Evolutionary conservation across 1,284 basidiomycete genomes (phyloP), one percentile per base, ranked within the genome.

Genomic region (Pseudozyma hubeiensis): DNA sequence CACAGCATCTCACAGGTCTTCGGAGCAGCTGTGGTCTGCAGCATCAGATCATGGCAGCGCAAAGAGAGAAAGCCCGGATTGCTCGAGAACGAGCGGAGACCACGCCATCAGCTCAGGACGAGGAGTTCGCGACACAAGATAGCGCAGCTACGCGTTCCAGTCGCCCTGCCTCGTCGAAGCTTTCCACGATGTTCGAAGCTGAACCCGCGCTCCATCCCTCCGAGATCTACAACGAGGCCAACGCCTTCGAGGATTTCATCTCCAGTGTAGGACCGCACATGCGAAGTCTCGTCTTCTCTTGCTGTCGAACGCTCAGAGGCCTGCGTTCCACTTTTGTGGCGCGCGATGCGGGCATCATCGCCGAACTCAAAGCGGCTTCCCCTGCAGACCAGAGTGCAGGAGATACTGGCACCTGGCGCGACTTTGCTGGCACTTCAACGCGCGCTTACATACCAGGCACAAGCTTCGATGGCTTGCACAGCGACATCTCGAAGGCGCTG

Each of bases 231-330:
- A 17, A n/a, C 2, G 52, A 59, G 4, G 39, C 66, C 16, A 57
- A 57, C 16, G 72, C 75, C 1, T 82, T 81, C 41, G 68, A 78
- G 19, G 68, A 69, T 33, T 82, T 78, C 40, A 67, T 81, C 34
- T 61, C 72, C 16, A 74, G 66, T 41, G 60, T 82, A 30, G 80
- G 79, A 6, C 80, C 80, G n/a, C 80, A 82, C 53, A 81, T 82
- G 79, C 68, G 79, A 39, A 81, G 79, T 57, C 63, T 64, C 33
- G 61, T 69, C 13, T 80, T 80, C 35, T 80, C 77, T 1, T 80
- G 79, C 49, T 67, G 68, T n/a, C 70, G 76, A 6, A 80, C 75
- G 0, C 64, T 81, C 10, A 59, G 61, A 40, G 62, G 70, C 6
- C 52, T 78, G 16, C 44, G 67, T 16, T 69, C 73, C 3, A 75